Evolutionary conservation across 257 asterid species (phyloP), one percentile per base, ranked within the genome.

Genomic region (Jacaranda mimosifolia): DNA sequence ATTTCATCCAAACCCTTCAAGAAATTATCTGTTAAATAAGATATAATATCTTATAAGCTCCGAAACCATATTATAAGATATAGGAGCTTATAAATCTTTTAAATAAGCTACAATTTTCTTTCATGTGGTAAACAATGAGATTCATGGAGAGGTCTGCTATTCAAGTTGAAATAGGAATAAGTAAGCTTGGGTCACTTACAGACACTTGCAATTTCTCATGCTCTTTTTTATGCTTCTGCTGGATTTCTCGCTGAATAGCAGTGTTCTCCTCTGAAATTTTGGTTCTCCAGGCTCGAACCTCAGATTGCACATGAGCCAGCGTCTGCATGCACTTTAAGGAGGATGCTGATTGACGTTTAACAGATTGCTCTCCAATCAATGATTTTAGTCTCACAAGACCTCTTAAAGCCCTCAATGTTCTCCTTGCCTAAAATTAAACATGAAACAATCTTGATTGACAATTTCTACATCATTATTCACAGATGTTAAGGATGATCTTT

Each of bases 271-370:
- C 91, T 0, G 89, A 74, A 83, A 84, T 84, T 79, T 82, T 81
- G 70, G 79, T 68, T 81, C 97, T 87, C 73, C 96, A 81, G 0
- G 81, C 89, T 21, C 91, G 97, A 76, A 92, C 77, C 84, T 94
- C 91, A 14, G 89, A 86, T 45, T 91, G 98, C 32, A 94, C 83
- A 38, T 81, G 97, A 72, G 91, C 88, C 77, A 92, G 55, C 0
- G 94, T 87, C 86, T 92, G 97, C 97, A 94, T 88, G 78, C 92
- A 83, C 79, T 78, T 82, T 77, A 90, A 76, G 67, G 92, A 88
- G 56, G 89, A 84, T 42, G 89, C 78, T 51, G 97, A 90, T 81
- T 92, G 97, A 38, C 91, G 86, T 76, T 83, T 86, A 40, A 86
- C 91, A 32, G 93, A 82, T 72, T 87, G 85, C 60, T 97, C 94